Evolutionary conservation across 2,329 filamentous ascomycete genomes (phyloP).

Genomic region (Dactylellina cionopaga): DNA sequence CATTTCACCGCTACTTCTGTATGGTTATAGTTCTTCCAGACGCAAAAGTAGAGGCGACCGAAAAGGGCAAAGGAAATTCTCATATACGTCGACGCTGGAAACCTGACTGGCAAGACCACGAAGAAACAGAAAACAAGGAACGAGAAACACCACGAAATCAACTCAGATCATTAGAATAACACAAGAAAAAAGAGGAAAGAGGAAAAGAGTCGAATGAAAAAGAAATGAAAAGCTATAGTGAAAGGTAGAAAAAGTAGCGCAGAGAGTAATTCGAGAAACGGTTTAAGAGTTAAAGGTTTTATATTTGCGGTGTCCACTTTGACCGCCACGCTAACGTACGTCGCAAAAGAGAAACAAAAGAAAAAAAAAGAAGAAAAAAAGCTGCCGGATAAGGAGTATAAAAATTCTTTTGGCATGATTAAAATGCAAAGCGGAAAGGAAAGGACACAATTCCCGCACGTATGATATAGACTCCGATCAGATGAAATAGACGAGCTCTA

Average conservation of each 20-base stretch:
- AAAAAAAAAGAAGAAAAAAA: constrained; percentile 51
- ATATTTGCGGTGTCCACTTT: constrained; percentile 49
- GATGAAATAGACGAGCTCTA: constrained; percentile 52
- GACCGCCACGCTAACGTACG: constrained; percentile 57
- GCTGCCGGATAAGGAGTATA: constrained; percentile 54
- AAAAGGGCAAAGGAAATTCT: constrained; percentile 43
- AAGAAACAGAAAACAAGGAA: constrained; percentile 26
- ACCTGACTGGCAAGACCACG: constrained; percentile 41
- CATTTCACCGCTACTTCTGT: constrained; percentile 50
- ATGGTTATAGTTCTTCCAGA: constrained; percentile 30
- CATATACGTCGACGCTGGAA: constrained; percentile 53
- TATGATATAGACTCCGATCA: constrained; percentile 52
- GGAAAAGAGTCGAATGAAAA: constrained; percentile 10
- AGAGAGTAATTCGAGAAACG: constrained; percentile 54
- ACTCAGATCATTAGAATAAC: constrained; percentile 49
- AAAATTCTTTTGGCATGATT: constrained; percentile 54
- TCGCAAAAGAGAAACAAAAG: constrained; percentile 60
- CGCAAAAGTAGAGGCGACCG: constrained; percentile 18
- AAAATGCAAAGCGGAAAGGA: constrained; percentile 53
- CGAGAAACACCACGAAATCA: constrained; percentile 26
- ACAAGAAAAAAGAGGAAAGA: constrained; percentile 16
- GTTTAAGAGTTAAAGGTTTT: constrained; percentile 58
- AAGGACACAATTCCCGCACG: constrained; percentile 49
- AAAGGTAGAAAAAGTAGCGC: constrained; percentile 24
- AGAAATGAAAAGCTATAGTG: constrained; percentile 10